phyloP scores from a whole-genome alignment of 352 stramenopile genomes.

The Phytophthora constricta region DNA sequence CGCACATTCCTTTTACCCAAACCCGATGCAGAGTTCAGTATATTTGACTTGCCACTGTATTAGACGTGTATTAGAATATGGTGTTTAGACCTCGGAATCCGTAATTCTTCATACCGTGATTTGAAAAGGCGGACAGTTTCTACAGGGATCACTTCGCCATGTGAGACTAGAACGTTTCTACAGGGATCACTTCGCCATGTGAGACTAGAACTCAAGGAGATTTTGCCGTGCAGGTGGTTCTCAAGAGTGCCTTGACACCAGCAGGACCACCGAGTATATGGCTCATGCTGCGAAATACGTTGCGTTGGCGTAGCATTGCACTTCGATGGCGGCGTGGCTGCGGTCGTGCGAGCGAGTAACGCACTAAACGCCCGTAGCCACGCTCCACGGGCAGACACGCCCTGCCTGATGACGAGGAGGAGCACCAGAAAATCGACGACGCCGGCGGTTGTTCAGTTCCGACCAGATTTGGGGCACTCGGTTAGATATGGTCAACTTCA shows the following conservation, averaged over 20 bases:
- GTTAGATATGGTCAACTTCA: not conserved
- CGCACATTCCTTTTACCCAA: no score
- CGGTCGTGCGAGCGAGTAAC: not conserved
- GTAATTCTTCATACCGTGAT: no score
- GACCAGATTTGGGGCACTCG: no score
- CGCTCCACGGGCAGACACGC: not conserved
- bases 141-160: no score
- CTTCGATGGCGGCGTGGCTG: conserved; percentile 15
- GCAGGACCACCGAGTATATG: conserved; percentile 12
- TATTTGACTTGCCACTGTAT: no score
- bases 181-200: no score
- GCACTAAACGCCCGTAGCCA: not conserved
- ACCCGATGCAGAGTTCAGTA: no score
- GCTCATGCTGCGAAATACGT: conserved; percentile 1
- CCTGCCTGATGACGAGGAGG: not conserved
- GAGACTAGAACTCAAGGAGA: not conserved
- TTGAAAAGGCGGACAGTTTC: no score
- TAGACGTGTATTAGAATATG: no score
- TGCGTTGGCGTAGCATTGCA: not conserved
- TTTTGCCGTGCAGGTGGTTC: not conserved
- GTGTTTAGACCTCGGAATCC: no score
- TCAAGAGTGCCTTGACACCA: not conserved
- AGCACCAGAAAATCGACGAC: not conserved
- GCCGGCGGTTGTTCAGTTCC: no score
- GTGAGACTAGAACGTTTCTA: no score